These are phyloP conservation scores for Sphaerulina musiva DNA, from an alignment of 2,329 filamentous ascomycete species.

Conservation along the genomic window DNA sequence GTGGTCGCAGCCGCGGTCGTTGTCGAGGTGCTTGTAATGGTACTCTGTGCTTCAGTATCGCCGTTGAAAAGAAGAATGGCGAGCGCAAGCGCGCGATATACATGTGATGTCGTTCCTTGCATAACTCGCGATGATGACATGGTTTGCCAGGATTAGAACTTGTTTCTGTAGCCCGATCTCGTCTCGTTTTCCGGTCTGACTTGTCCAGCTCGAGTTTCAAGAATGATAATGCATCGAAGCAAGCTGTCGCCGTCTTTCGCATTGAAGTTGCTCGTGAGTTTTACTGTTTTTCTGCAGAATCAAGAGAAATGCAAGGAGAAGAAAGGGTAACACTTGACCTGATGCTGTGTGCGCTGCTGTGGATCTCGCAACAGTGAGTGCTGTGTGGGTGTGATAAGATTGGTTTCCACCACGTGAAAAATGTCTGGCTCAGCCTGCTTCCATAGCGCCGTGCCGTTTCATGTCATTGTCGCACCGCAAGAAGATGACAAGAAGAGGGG, in stretches of 20 bases:
- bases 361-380: not conserved
- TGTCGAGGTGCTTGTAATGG: constrained; percentile 20
- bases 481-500: not conserved
- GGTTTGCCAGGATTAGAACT: constrained; percentile 14
- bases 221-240: not conserved
- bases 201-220: not conserved
- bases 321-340: not conserved
- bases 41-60: not conserved
- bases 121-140: constrained; percentile 11
- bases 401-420: not conserved
- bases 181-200: not conserved
- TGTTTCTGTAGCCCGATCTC: constrained; percentile 7
- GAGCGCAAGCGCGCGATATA: constrained; percentile 14
- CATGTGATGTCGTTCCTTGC: constrained; percentile 9
- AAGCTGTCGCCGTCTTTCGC: not conserved
- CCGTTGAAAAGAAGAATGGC: not conserved
- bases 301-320: not conserved
- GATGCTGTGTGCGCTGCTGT: not conserved
- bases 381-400: not conserved
- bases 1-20: constrained; percentile 22
- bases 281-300: not conserved
- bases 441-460: constrained; percentile 6
- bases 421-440: constrained; percentile 6
- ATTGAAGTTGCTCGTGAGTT: not conserved
- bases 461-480: not conserved